Conservation (phyloP, 2,329 filamentous ascomycete genomes). For the Bimuria novae-zelandiae region DNA sequence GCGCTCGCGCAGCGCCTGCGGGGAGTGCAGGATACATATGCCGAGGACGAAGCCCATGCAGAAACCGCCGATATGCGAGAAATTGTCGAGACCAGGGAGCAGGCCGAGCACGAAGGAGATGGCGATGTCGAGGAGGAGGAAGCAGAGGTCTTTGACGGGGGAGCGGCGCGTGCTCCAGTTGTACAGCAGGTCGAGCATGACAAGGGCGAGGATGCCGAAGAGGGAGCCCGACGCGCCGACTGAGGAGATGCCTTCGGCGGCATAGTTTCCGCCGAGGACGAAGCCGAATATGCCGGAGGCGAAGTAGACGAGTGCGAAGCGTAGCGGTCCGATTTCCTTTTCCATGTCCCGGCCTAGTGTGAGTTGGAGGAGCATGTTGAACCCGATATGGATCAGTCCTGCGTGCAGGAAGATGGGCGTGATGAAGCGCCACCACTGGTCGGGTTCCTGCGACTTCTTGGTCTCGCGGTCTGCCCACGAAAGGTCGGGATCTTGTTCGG, state of each 20-base stretch:
- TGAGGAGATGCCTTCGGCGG: conserved; percentile 77
- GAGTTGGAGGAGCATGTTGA: conserved; percentile 91
- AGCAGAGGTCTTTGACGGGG: conserved; percentile 83
- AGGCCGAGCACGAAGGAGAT: conserved; percentile 93
- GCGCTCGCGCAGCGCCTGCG: conserved; percentile 74
- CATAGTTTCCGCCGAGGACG: conserved; percentile 92
- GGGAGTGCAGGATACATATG: conserved; percentile 85
- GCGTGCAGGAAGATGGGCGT: conserved; percentile 94
- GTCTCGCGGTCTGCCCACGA: conserved; percentile 54
- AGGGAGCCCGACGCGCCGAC: conserved; percentile 85
- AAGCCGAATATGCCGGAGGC: conserved; percentile 93
- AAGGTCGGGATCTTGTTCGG: conserved; percentile 57
- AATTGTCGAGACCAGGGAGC: conserved; percentile 93
- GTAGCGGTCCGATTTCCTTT: conserved; percentile 80
- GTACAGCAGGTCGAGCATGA: conserved; percentile 87
- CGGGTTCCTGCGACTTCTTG: conserved; percentile 67
- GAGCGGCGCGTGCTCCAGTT: conserved; percentile 81
- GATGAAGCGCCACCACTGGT: conserved; percentile 98
- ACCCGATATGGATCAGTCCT: conserved; percentile 90
- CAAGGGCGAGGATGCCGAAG: conserved; percentile 89
- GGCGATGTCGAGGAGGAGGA: conserved; percentile 81
- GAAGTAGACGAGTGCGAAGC: conserved; percentile 89
- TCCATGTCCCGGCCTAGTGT: conserved; percentile 94
- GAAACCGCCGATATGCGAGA: conserved; percentile 95
- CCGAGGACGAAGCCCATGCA: conserved; percentile 88